phyloP scores from a whole-genome alignment of 2,329 filamentous ascomycete species.

The Apiospora malaysiana region DNA sequence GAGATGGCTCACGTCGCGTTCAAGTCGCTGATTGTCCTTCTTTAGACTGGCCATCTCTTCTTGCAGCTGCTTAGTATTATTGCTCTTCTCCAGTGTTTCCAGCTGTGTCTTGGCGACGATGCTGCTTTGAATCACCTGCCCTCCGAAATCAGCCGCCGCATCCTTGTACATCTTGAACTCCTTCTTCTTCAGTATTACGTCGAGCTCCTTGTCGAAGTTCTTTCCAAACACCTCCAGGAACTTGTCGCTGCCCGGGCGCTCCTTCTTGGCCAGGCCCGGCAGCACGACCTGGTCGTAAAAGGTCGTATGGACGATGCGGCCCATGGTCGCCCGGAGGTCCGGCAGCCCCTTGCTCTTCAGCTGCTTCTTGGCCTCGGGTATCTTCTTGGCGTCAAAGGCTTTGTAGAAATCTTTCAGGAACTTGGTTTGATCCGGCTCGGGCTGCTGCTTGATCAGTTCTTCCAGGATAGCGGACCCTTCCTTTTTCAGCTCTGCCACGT shows the following conservation, averaged over 20 bases:
- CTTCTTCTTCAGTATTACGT: background rate
- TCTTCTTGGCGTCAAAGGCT: background rate
- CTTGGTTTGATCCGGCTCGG: background rate
- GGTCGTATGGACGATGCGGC: background rate
- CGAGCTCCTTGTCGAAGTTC: background rate
- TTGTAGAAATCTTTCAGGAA: background rate
- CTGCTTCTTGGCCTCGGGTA: background rate
- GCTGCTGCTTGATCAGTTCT: background rate
- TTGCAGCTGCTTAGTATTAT: background rate
- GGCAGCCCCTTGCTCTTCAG: background rate
- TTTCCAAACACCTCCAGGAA: background rate
- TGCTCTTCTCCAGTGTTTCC: background rate
- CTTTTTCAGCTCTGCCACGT: background rate
- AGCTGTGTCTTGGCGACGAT: background rate
- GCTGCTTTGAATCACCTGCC: background rate
- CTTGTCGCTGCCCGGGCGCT: background rate
- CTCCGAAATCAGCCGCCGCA: background rate
- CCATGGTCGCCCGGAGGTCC: background rate
- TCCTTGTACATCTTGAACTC: conserved; percentile 8
- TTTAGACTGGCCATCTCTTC: background rate
- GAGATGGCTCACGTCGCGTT: background rate
- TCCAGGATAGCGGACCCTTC: background rate
- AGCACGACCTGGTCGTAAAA: background rate
- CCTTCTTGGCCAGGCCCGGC: background rate
- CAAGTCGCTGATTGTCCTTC: background rate